Evolutionary conservation across 352 stramenopile species (phyloP).

Genomic region (Globisporangium yorkense): DNA sequence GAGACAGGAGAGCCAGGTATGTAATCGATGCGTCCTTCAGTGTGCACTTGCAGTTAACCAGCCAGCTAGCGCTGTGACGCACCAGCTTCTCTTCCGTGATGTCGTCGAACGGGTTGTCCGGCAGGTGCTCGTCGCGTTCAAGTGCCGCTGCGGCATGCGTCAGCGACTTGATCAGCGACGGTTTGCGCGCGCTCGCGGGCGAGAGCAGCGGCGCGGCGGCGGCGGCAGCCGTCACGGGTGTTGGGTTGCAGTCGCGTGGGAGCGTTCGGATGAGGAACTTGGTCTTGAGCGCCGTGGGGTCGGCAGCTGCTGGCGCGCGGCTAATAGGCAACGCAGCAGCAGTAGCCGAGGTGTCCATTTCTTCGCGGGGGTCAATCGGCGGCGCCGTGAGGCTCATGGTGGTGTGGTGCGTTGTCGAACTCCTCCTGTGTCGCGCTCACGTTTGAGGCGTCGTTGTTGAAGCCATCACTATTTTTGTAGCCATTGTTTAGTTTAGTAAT

Average conservation of each 20-base stretch:
- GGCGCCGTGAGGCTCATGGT: conserved; percentile 34
- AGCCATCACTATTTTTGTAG: background rate
- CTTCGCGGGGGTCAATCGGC: conserved; percentile 42
- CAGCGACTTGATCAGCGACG: background rate
- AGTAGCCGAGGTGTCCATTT: conserved; percentile 24
- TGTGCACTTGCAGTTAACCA: background rate
- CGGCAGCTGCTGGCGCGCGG: background rate
- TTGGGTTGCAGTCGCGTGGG: conserved; percentile 66
- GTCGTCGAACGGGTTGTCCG: conserved; percentile 75
- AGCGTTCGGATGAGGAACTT: conserved; percentile 71
- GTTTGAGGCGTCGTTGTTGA: too few relatives aligned
- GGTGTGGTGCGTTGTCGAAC: background rate
- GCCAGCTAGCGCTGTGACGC: background rate
- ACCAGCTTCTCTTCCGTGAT: conserved; percentile 76
- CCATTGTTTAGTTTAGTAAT: too few relatives aligned
- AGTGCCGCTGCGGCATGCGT: conserved; percentile 1
- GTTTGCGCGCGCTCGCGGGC: conserved; percentile 11
- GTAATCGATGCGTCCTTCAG: background rate
- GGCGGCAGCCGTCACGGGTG: conserved; percentile 21
- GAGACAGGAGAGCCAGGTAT: background rate
- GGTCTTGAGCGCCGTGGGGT: conserved; percentile 25
- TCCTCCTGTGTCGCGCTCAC: too few relatives aligned
- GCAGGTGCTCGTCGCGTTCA: conserved; percentile 18
- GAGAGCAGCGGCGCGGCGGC: conserved; percentile 17
- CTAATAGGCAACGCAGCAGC: background rate